Evolutionary conservation across 2,329 filamentous ascomycete genomes (phyloP).

Genomic region (Stachybotrys echinatus): DNA sequence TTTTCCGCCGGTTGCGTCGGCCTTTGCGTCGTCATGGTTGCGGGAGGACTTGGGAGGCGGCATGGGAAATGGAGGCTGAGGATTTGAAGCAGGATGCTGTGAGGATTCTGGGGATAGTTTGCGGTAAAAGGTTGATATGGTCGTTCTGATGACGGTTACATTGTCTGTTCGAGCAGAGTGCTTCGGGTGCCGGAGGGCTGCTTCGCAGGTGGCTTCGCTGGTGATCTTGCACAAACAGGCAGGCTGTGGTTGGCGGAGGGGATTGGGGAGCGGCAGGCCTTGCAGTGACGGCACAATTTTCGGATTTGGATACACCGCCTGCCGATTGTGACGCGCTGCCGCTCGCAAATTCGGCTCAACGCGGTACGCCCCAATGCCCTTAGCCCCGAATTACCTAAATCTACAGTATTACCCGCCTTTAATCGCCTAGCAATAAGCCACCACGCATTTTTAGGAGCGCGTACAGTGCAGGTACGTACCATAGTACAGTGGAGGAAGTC

Average conservation of each 20-base stretch:
- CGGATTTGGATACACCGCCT: background rate
- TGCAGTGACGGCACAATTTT: background rate
- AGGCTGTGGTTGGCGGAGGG: too few species aligned
- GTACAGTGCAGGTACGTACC: too few species aligned
- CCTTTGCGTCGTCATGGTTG: conserved; percentile 41
- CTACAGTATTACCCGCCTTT: too few species aligned
- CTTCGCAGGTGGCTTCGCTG: too few species aligned
- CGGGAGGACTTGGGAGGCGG: conserved; percentile 41
- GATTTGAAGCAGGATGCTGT: conserved; percentile 1
- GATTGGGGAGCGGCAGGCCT: background rate
- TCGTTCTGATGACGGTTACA: background rate
- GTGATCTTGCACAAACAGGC: too few species aligned
- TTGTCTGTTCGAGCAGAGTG: background rate
- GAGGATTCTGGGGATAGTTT: background rate
- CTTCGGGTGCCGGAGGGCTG: too few species aligned
- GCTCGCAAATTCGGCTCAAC: background rate
- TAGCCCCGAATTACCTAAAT: too few species aligned
- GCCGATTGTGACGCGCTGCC: background rate
- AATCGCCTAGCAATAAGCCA: too few species aligned
- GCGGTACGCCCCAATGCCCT: too few species aligned
- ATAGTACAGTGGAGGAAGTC: too few species aligned
- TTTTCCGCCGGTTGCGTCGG: conserved; percentile 33
- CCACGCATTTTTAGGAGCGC: too few species aligned
- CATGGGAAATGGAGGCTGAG: conserved; percentile 23
- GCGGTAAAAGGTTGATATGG: background rate